Evolutionary conservation across 805 yeast genomes (phyloP).

Genomic region (Candida endomychidarum): DNA sequence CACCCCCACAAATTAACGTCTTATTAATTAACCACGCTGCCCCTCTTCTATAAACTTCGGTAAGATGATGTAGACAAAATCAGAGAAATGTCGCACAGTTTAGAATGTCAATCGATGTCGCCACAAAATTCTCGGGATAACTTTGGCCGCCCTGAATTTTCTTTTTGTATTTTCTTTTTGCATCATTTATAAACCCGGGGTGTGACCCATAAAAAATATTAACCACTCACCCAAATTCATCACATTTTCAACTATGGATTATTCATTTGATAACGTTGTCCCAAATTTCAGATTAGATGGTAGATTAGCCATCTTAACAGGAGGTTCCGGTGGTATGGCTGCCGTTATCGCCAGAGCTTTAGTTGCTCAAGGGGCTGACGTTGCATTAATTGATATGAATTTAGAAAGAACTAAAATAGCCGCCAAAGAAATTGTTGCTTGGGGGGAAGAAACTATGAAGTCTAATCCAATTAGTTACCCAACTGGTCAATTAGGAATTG

Average conservation of each 20-base stretch:
- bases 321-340: slow-evolving; percentile 81
- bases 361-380: slow-evolving; percentile 72
- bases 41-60: slow-evolving; percentile 7
- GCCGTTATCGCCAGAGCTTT: slow-evolving; percentile 64
- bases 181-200: slow-evolving; percentile 6
- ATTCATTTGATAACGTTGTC: slow-evolving; percentile 45
- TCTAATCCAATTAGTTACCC: slow-evolving; percentile 26
- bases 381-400: slow-evolving; percentile 72
- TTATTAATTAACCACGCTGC: neutral
- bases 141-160: slow-evolving; percentile 7
- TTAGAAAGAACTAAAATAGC: slow-evolving; percentile 56
- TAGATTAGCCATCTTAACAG: slow-evolving; percentile 70
- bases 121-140: slow-evolving; percentile 3
- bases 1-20: no score
- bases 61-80: no score
- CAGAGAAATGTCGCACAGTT: neutral
- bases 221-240: neutral
- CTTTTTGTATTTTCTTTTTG: slow-evolving; percentile 4
- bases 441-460: slow-evolving; percentile 49
- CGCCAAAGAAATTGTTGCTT: slow-evolving; percentile 46
- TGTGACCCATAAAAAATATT: neutral
- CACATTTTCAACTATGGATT: slow-evolving; percentile 32
- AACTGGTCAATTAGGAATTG: slow-evolving; percentile 24
- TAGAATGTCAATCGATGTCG: neutral
- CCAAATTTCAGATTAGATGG: slow-evolving; percentile 71